A percentile compares a stretch with the other conserved stretches of the same genome.
phyloP scores from a whole-genome alignment of 352 stramenopile genomes.

The Pythium folliculosum region DNA sequence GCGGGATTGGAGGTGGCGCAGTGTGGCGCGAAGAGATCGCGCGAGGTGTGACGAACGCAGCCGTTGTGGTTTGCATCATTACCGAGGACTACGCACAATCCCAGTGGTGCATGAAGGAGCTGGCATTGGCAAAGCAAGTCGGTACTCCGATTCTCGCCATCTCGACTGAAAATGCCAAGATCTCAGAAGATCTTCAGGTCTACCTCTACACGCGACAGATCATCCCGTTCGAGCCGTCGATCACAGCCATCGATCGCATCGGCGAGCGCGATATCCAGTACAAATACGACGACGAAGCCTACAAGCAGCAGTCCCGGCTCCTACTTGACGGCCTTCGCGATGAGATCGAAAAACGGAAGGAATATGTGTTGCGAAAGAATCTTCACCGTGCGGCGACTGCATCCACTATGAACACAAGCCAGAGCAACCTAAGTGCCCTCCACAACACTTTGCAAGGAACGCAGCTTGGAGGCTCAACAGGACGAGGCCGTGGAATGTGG shows the following conservation, averaged over 20 bases:
- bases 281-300: constrained; percentile 66
- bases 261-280: constrained; percentile 53
- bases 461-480: not conserved
- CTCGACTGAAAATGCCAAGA: constrained; percentile 65
- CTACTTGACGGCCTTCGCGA: constrained; percentile 78
- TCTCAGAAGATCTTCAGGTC: constrained; percentile 84
- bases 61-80: constrained; percentile 58
- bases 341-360: constrained; percentile 83
- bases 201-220: constrained; percentile 86
- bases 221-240: constrained; percentile 74
- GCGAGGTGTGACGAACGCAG: constrained; percentile 59
- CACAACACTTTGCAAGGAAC: constrained; percentile 4
- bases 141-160: constrained; percentile 79
- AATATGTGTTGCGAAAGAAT: constrained; percentile 63
- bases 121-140: constrained; percentile 70
- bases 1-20: constrained; percentile 55
- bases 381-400: constrained; percentile 28
- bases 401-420: constrained; percentile 22
- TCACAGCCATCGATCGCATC: constrained; percentile 48
- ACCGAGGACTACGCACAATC: constrained; percentile 63
- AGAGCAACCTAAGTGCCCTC: constrained; percentile 7
- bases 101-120: constrained; percentile 66
- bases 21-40: constrained; percentile 73
- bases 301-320: constrained; percentile 69
- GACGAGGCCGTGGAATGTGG: constrained; percentile 18